Base-by-base conservation (phyloP, 768 basidiomycete species). In the Lepiota brunneoincarnata region DNA sequence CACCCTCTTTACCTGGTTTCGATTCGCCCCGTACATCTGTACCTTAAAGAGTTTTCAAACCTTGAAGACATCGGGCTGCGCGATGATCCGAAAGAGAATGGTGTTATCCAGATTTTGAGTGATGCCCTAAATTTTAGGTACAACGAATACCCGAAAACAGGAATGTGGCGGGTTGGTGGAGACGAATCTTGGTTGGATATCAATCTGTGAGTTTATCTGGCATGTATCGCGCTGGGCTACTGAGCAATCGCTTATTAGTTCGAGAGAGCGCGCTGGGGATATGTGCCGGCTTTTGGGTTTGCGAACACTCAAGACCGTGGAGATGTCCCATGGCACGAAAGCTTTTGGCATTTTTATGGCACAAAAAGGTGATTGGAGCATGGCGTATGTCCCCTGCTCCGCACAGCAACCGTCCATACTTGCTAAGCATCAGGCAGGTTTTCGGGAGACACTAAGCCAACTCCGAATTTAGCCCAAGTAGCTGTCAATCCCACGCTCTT, bases 361-460 rank as follows among this genome's bases (percentile, higher is more conserved):
- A 41, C 87, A 91, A 64, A 49, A 60, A 17, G 83, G 88, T 45
- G 90, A 83, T 3, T 93, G 89, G 89, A 87, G 86, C 62, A 71
- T 91, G 17, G 83, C 79, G 89, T 92, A 64, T 55, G 87, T 76
- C 64, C 67, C 71, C 2, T 76, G 71, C 75, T 75, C 58, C 65
- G 73, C 26, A 71, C 70, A 69, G 73, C 61, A 9, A 20, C 7
- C 46, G n/a, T 2, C 26, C 10, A 6, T 15, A 35, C 31, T 43
- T 4, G 12, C 38, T 28, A 34, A 49, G 41, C 45, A 51, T 34
- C n/a, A 40, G 36, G 34, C 58, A 96, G 94, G 18, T 98, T 90
- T 64, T 98, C 96, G 3, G 95, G 87, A 4, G 96, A 98, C 66
- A 98, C 95, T 1, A 76, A 80, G 64, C 94, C 96, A 0, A 81